Evolutionary conservation across 2,329 filamentous ascomycete genomes (phyloP), one percentile per base, ranked within the genome.

Genomic region (Passalora sequoiae): DNA sequence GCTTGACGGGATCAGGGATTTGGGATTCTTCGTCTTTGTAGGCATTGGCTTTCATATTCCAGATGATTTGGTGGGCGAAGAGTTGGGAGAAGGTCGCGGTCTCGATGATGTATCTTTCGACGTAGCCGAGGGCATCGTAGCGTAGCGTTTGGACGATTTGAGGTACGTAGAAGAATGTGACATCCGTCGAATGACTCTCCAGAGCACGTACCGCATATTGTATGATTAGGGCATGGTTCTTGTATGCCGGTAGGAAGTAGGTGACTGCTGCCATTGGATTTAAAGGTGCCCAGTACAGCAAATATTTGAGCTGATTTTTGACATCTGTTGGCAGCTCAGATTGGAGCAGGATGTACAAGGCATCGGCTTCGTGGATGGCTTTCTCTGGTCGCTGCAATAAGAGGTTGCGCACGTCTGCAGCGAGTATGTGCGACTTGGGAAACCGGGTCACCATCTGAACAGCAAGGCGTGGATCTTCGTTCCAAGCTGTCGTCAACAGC

Each of bases 1-100:
- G 91, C 63, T 99, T 98, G 60, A 96, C 85, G 3, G 81, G 78
- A 65, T 98, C 92, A 15, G 92, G 89, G 76, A 94, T 78, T 57
- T 84, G 80, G 10, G 84, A 89, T 55, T 96, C 88, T 58, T 98
- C 91, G 54, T 98, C 94, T 65, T 96, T 98, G 75, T 86, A 98
- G 1, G 89, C 86, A 65, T 98, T 99, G 22, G 92, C 92, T 65
- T 97, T 98, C 84, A 99, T 98, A 64, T 98, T 99, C 92, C 94
- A 99, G 62, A 99, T 98, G 55, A 98, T 97, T 60, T 99, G 92
- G 65, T 99, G 94, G 2, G 94, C 91, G 66, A 98, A 98, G 6
- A 97, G 71, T 65, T 97, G 92, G n/a, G 92, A 97, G 60, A 95
- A 89, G 58, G 94, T 91, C 1, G 89, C 92, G 1, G 94, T 96